Conservation (phyloP, 352 stramenopile genomes). For the Phytophthora crassamura region DNA sequence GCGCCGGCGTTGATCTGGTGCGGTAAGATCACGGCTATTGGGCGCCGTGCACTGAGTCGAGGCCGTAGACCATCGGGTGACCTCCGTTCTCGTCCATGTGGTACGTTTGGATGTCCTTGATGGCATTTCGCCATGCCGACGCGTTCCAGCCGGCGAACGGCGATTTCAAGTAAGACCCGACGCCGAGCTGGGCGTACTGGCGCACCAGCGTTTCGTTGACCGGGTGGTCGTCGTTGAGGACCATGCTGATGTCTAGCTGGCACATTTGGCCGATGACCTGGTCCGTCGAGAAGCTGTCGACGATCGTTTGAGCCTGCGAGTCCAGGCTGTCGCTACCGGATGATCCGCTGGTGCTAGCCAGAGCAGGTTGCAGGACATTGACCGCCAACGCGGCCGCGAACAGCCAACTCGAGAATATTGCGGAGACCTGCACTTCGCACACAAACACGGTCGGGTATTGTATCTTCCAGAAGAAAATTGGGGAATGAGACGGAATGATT, state of each 20-base stretch:
- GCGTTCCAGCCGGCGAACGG: conserved; percentile 46
- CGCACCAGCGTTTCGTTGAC: conserved; percentile 33
- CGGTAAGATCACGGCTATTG: conserved; percentile 89
- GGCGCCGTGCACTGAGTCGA: conserved; percentile 90
- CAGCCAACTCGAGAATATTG: conserved; percentile 18
- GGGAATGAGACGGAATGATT: conserved; percentile 16
- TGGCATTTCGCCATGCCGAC: conserved; percentile 60
- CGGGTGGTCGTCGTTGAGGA: conserved; percentile 51
- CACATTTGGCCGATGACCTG: conserved; percentile 89
- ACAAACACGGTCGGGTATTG: background rate
- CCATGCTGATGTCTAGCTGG: conserved; percentile 86
- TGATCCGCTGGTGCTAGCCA: conserved; percentile 5
- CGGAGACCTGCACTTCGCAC: background rate
- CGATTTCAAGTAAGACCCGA: conserved; percentile 90
- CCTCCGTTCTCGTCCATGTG: conserved; percentile 63
- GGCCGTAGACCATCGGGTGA: conserved; percentile 80
- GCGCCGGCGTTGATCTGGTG: conserved; percentile 89
- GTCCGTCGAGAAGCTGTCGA: conserved; percentile 29
- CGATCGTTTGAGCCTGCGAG: conserved; percentile 27
- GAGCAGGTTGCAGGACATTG: background rate
- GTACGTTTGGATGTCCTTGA: conserved; percentile 75
- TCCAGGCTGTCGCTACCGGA: conserved; percentile 16
- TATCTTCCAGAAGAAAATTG: conserved; percentile 24
- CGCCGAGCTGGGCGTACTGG: conserved; percentile 66
- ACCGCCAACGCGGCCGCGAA: background rate